These are phyloP conservation scores for Kazachstania sp. DNA, from an alignment of 1,139 yeast genomes.

Conservation along the genomic window DNA sequence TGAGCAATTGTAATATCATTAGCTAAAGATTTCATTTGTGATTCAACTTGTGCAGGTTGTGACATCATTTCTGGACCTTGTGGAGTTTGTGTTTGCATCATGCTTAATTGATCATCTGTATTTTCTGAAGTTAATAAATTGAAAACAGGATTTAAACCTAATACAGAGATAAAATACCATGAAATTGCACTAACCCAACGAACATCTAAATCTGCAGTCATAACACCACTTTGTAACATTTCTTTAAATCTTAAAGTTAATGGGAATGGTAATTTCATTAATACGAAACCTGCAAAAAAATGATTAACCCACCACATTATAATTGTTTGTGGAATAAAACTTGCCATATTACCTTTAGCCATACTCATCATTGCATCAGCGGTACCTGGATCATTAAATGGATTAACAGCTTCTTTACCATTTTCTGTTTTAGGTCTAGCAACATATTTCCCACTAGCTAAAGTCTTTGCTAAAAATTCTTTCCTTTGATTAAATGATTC, in stretches of 20 bases:
- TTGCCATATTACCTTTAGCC: slow-evolving; percentile 75
- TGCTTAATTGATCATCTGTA: slow-evolving; percentile 33
- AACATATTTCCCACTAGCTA: slow-evolving; percentile 27
- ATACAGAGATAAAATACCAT: slow-evolving; percentile 90
- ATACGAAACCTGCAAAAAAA: slow-evolving; percentile 85
- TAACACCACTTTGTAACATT: slow-evolving; percentile 85
- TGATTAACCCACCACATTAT: slow-evolving; percentile 96
- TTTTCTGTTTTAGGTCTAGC: slow-evolving; percentile 30
- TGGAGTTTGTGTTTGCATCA: slow-evolving; percentile 34
- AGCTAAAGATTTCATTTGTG: slow-evolving; percentile 56
- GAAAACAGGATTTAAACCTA: slow-evolving; percentile 79
- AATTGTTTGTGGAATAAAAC: slow-evolving; percentile 81
- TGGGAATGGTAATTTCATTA: slow-evolving; percentile 75
- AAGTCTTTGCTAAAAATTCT: slow-evolving; percentile 18
- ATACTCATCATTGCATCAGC: slow-evolving; percentile 71
- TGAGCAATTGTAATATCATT: slow-evolving; percentile 64
- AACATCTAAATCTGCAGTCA: slow-evolving; percentile 77
- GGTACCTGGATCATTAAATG: slow-evolving; percentile 60
- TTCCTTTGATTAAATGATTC: slow-evolving; percentile 30
- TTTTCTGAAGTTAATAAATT: slow-evolving; percentile 56
- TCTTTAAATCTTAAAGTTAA: slow-evolving; percentile 81
- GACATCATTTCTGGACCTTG: slow-evolving; percentile 37
- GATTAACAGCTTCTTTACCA: slow-evolving; percentile 43
- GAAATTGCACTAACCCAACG: slow-evolving; percentile 93
- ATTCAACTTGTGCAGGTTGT: slow-evolving; percentile 49